Conservation (phyloP, 306 rosid species). For the Neltuma alba region DNA sequence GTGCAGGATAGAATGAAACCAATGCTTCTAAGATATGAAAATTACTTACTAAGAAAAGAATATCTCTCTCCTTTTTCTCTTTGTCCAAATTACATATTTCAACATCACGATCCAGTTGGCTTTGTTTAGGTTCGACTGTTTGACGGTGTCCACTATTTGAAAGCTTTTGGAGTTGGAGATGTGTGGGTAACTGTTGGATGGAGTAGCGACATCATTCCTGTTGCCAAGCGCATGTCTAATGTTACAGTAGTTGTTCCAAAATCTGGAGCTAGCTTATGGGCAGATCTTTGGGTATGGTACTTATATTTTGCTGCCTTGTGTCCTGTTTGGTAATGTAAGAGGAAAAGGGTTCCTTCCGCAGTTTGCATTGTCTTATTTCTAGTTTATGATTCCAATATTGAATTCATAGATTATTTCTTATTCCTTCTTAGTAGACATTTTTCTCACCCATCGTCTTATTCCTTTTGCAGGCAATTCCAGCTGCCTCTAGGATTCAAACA, state of each 20-base stretch:
- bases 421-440: constrained; percentile 14
- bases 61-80: not conserved
- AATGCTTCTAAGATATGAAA: not conserved
- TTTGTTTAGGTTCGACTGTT: constrained; percentile 75
- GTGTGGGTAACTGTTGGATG: constrained; percentile 98
- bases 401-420: constrained; percentile 1
- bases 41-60: not conserved
- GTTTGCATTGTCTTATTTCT: not conserved
- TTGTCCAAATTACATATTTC: not conserved
- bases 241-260: constrained; percentile 87
- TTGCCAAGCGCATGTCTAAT: constrained; percentile 82
- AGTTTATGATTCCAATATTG: constrained; percentile 2
- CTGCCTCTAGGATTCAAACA: constrained; percentile 64
- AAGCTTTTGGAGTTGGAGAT: constrained; percentile 91
- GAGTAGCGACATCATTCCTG: constrained; percentile 91
- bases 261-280: constrained; percentile 93
- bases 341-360: not conserved
- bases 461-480: constrained; percentile 74
- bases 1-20: not conserved
- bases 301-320: not conserved
- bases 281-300: constrained; percentile 79
- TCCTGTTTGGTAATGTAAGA: not conserved
- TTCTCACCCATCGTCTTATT: not conserved
- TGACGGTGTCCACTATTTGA: constrained; percentile 75
- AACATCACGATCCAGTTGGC: constrained; percentile 22